Evolutionary conservation across 1,284 basidiomycete genomes (phyloP).

Genomic region (Apiotrichum brassicae): DNA sequence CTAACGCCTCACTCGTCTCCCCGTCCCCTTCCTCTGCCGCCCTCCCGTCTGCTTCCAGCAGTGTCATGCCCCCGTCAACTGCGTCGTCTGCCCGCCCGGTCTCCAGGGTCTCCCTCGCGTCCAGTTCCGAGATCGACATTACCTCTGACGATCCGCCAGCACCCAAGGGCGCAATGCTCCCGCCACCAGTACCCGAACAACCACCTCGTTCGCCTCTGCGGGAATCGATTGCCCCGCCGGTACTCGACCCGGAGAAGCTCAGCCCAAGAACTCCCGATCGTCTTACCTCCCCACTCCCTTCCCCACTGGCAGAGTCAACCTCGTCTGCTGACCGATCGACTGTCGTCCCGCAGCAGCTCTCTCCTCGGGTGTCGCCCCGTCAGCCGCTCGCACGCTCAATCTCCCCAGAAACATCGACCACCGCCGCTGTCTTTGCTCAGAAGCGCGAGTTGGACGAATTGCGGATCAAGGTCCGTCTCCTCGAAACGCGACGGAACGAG

Average conservation of each 20-base stretch:
- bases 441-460: slow-evolving; percentile 63
- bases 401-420: slow-evolving; percentile 19
- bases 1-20: neutral
- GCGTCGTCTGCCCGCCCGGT: neutral
- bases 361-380: slow-evolving; percentile 1
- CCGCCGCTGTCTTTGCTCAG: slow-evolving; percentile 21
- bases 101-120: neutral
- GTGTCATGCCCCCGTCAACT: neutral
- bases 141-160: neutral
- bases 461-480: slow-evolving; percentile 70
- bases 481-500: slow-evolving; percentile 80
- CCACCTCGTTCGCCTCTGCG: neutral
- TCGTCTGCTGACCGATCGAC: neutral
- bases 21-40: neutral
- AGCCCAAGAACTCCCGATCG: neutral
- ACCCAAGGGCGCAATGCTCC: neutral
- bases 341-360: neutral
- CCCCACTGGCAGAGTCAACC: neutral
- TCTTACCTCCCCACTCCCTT: neutral
- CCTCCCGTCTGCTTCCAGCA: neutral
- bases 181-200: neutral
- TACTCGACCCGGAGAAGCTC: neutral
- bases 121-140: neutral
- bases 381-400: slow-evolving; percentile 1
- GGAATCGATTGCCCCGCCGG: neutral